Percentiles rank a stretch among this genome's conserved stretches.
phyloP scores from a whole-genome alignment of 176 grass and related monocot species.

The Areca catechu region DNA sequence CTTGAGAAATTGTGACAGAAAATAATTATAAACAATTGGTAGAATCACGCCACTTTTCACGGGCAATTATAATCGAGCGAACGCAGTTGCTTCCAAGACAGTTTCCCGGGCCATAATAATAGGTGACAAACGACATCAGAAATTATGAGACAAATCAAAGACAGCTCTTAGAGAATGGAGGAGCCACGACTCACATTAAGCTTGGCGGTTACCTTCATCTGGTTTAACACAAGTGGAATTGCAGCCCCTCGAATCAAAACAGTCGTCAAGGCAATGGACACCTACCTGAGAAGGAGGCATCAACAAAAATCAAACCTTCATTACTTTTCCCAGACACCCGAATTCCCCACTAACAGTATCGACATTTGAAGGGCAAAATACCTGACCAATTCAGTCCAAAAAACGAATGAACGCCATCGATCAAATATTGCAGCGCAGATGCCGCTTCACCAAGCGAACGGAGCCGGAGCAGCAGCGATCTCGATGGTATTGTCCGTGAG shows the following conservation, averaged over 20 bases:
- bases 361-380: not conserved
- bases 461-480: constrained; percentile 36
- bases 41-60: too few species aligned
- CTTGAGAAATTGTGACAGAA: too few species aligned
- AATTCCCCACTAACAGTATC: too few species aligned
- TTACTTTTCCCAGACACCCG: too few species aligned
- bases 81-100: too few species aligned
- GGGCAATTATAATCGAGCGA: too few species aligned
- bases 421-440: constrained; percentile 74
- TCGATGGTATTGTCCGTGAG: constrained; percentile 29
- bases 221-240: constrained; percentile 60
- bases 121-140: too few species aligned
- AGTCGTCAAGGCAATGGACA: constrained; percentile 61
- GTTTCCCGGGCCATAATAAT: too few species aligned
- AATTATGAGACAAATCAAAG: too few species aligned
- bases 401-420: constrained; percentile 58
- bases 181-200: constrained; percentile 41
- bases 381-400: constrained; percentile 81
- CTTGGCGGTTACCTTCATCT: constrained; percentile 49
- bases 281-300: constrained; percentile 59
- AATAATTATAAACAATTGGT: too few species aligned
- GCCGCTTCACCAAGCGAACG: constrained; percentile 77
- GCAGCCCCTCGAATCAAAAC: constrained; percentile 57
- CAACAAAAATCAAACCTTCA: not conserved
- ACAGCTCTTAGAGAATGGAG: not conserved